Base-by-base conservation (phyloP, 352 stramenopile genomes). In the Aphanomyces astaci region DNA sequence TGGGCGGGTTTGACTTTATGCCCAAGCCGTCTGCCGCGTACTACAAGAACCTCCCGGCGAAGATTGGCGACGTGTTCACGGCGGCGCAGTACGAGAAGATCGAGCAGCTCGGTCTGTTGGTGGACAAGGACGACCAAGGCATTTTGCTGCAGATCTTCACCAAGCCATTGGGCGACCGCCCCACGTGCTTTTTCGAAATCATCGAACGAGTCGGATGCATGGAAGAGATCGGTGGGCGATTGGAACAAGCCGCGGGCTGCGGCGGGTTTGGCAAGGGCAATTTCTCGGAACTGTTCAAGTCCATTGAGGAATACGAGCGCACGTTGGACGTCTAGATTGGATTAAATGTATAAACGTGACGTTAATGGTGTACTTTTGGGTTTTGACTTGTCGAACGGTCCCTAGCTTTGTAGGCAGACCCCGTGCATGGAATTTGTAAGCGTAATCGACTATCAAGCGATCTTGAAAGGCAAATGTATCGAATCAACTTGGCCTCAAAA, bases 71-170 rank as follows among this genome's bases (percentile, higher is more conserved):
- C 45, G 73, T 72, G 11, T 76, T 98, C 49, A 95, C 84, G 17
- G 69, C 77, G 4, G 86, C 89, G 48, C 89, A 98, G 72, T 96
- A 96, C 76, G 72, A 98, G 74, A 74, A 86, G 72, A 90, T 97
- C 55, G 82, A 98, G 76, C 77, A 97, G 66, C 76, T 98, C 32
- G 94, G 95, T 4, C 78, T 98, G 65, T 75, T 98, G 22, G 90
- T 95, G 7, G 95, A 98, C 77, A 93, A 94, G 63, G 95, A 98
- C 71, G 92, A 98, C 33, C 88, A 98, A 76, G 93, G 95, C 40
- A 90, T 98, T 25, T 69, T 98, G 51, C 70, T 97, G 57, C 86
- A 92, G 78, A 92, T 98, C 66, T 97, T 97, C 76, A 97, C 89
- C 59, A 92, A 96, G 65, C 87, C 89, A 19, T 63, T 96, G 7